Evolutionary conservation across 2,329 filamentous ascomycete species (phyloP).

Genomic region (Colletotrichum gigasporum): DNA sequence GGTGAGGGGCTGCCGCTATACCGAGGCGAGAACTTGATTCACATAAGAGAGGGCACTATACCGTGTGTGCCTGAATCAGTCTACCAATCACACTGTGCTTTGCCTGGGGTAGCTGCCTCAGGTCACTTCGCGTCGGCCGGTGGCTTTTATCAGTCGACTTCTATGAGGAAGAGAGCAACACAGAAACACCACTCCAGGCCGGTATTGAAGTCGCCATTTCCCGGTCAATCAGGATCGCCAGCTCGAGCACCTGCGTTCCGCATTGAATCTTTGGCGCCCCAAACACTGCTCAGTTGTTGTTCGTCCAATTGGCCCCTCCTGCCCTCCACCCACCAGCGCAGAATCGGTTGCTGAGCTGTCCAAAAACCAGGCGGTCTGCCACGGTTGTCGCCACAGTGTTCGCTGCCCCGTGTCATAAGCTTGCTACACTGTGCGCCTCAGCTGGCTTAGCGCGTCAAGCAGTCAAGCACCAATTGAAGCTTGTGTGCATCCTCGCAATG

Average conservation of each 20-base stretch:
- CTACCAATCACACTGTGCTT: not conserved
- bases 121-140: not conserved
- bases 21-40: not conserved
- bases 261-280: too few relatives aligned
- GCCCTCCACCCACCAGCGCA: not conserved
- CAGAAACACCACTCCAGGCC: too few relatives aligned
- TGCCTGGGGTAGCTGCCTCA: not conserved
- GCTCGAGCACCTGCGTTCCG: too few relatives aligned
- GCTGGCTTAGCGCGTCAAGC: conserved; percentile 2
- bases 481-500: conserved; percentile 38
- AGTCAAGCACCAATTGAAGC: not conserved
- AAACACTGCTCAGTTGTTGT: too few relatives aligned
- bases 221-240: too few relatives aligned
- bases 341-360: conserved; percentile 7
- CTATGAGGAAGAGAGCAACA: too few relatives aligned
- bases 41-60: not conserved
- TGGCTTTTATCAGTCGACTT: too few relatives aligned
- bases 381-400: conserved; percentile 10
- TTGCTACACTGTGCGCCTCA: conserved; percentile 10
- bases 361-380: conserved; percentile 3
- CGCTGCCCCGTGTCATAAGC: conserved; percentile 1
- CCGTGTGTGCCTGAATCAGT: not conserved
- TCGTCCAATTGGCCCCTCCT: not conserved
- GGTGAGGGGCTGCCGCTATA: not conserved
- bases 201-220: too few relatives aligned